Conservation (phyloP, 805 yeast species). For the Hanseniaspora pseudoguilliermondii region DNA sequence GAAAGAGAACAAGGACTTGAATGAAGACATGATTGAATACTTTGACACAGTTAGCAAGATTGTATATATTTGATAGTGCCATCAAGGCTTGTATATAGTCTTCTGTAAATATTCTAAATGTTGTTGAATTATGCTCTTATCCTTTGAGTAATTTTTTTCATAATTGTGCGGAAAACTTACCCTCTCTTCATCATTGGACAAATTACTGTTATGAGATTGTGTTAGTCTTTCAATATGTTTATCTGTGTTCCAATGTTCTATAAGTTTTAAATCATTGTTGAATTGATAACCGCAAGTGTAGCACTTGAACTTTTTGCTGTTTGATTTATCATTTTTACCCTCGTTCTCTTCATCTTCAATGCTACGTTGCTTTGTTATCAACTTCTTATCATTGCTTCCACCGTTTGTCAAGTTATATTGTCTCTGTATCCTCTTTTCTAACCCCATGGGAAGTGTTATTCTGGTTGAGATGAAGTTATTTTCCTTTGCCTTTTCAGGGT, state of each 20-base stretch:
- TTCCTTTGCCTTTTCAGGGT: constrained; percentile 18
- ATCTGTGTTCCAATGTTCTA: constrained; percentile 72
- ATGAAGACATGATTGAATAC: constrained; percentile 42
- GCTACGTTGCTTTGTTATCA: not conserved
- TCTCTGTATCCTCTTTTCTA: constrained; percentile 11
- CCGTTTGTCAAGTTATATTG: constrained; percentile 18
- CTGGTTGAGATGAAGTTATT: constrained; percentile 15
- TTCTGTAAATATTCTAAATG: constrained; percentile 8
- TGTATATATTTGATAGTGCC: constrained; percentile 9
- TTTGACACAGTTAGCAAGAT: constrained; percentile 55
- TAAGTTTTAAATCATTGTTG: constrained; percentile 67
- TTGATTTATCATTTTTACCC: constrained; percentile 30
- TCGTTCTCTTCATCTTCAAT: not conserved
- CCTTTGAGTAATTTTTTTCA: constrained; percentile 21
- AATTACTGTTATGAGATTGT: constrained; percentile 6
- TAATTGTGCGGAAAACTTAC: constrained; percentile 14
- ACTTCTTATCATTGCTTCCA: not conserved
- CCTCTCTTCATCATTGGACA: not conserved
- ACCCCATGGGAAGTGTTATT: constrained; percentile 7
- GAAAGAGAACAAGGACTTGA: constrained; percentile 17
- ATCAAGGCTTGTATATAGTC: not conserved
- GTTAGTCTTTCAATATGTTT: constrained; percentile 33
- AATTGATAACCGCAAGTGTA: constrained; percentile 66
- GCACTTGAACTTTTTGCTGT: constrained; percentile 75
- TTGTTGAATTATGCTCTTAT: not conserved